Percentiles rank a stretch among this genome's conserved stretches.
phyloP scores from a whole-genome alignment of 1,284 basidiomycete genomes.

The Cryptococcus amylolentus region DNA sequence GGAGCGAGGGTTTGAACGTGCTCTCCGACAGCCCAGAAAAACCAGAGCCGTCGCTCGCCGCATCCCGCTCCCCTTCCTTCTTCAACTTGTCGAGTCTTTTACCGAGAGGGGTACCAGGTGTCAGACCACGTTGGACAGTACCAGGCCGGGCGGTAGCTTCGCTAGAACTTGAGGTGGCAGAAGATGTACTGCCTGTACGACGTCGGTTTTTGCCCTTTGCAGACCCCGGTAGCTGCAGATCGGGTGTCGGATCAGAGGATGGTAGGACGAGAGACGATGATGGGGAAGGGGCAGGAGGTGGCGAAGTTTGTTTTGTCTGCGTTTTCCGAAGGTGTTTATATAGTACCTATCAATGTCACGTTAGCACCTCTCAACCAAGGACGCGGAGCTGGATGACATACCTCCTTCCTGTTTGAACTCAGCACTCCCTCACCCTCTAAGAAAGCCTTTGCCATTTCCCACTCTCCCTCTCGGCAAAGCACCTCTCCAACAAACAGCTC shows the following conservation, averaged over 20 bases:
- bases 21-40: not conserved
- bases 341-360: conserved; percentile 20
- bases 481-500: conserved; percentile 47
- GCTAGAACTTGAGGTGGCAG: conserved; percentile 24
- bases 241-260: not conserved
- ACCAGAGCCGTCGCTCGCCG: not conserved
- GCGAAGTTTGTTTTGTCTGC: conserved; percentile 14
- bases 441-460: conserved; percentile 45
- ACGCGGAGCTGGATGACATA: conserved; percentile 11
- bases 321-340: conserved; percentile 37
- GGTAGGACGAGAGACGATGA: conserved; percentile 23
- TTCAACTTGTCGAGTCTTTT: not conserved
- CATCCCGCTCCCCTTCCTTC: not conserved
- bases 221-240: not conserved
- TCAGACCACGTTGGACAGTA: conserved; percentile 1
- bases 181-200: conserved; percentile 1
- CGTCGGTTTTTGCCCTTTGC: not conserved
- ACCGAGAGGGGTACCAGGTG: not conserved
- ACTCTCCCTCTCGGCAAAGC: conserved; percentile 41
- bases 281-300: conserved; percentile 25
- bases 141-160: conserved; percentile 28
- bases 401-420: conserved; percentile 45
- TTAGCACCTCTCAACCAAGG: not conserved
- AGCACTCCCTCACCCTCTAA: conserved; percentile 42
- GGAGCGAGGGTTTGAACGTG: not conserved